These are phyloP conservation scores for Zhuliangozyma blackwelliae DNA, from an alignment of 1,139 yeast species.

Conservation along the genomic window DNA sequence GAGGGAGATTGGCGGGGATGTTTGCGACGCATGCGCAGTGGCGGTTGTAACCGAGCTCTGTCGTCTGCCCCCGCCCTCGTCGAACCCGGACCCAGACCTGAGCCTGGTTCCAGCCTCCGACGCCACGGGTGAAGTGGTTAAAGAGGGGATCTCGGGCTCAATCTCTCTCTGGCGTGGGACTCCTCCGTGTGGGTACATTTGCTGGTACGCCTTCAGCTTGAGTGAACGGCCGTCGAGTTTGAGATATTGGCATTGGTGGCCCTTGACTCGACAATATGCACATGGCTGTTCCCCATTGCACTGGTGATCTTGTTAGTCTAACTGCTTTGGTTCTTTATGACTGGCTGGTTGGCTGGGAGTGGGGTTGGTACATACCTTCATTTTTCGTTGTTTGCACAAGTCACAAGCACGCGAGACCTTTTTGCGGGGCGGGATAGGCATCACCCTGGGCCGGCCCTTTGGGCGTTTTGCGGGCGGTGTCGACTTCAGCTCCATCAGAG, in stretches of 20 bases:
- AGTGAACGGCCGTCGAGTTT: slow-evolving; percentile 24
- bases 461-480: slow-evolving; percentile 3
- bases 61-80: too few species aligned
- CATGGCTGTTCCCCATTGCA: slow-evolving; percentile 28
- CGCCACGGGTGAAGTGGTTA: slow-evolving; percentile 1
- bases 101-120: neutral
- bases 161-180: neutral
- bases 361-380: slow-evolving; percentile 17
- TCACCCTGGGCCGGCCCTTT: slow-evolving; percentile 11
- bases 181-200: neutral
- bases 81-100: slow-evolving; percentile 1
- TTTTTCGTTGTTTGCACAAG: slow-evolving; percentile 34
- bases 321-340: neutral
- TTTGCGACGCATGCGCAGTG: too few species aligned
- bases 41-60: too few species aligned
- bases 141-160: slow-evolving; percentile 7
- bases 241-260: slow-evolving; percentile 20
- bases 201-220: slow-evolving; percentile 11
- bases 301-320: neutral
- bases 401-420: slow-evolving; percentile 39
- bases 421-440: slow-evolving; percentile 14
- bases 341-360: neutral
- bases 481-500: neutral
- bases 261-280: slow-evolving; percentile 19
- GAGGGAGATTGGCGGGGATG: slow-evolving; percentile 19